A percentile compares a stretch with the other conserved stretches of the same genome.
Evolutionary conservation across 2,329 filamentous ascomycete genomes (phyloP).

Genomic region (Calonectria montana): DNA sequence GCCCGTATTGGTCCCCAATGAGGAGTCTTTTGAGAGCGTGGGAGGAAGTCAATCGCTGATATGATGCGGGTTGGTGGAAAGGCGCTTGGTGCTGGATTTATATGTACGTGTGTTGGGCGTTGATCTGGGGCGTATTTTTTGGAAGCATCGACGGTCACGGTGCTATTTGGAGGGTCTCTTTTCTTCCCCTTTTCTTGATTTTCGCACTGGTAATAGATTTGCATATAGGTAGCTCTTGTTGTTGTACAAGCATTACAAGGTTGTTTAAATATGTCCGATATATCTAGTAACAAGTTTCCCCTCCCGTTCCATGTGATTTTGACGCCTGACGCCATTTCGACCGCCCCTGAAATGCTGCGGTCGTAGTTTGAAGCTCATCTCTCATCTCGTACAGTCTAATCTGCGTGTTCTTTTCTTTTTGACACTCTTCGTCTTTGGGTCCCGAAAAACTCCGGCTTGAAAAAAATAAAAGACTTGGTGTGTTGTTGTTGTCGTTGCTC

Average conservation of each 20-base stretch:
- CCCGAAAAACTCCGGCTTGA: not conserved
- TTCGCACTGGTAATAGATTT: constrained; percentile 34
- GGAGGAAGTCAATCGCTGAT: not conserved
- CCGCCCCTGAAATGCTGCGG: constrained; percentile 29
- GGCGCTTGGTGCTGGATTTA: not conserved
- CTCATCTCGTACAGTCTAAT: constrained; percentile 40
- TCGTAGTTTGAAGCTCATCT: constrained; percentile 28
- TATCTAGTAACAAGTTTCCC: constrained; percentile 31
- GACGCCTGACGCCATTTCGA: constrained; percentile 42
- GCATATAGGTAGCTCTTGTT: constrained; percentile 36
- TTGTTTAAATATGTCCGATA: constrained; percentile 28
- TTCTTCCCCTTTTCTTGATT: not conserved
- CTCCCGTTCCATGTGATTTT: constrained; percentile 23
- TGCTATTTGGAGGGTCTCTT: constrained; percentile 5
- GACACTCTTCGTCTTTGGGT: not conserved
- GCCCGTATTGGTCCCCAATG: constrained; percentile 42
- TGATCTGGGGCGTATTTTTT: constrained; percentile 26
- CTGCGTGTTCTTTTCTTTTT: not conserved
- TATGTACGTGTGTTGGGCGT: constrained; percentile 28
- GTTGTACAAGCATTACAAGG: constrained; percentile 39
- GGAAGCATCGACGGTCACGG: constrained; percentile 32
- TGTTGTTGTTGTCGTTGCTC: constrained; percentile 3
- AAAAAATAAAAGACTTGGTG: not conserved
- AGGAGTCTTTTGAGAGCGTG: constrained; percentile 40
- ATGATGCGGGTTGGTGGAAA: not conserved